Base-by-base conservation (phyloP, 352 stramenopile species). In the Pythium folliculosum region DNA sequence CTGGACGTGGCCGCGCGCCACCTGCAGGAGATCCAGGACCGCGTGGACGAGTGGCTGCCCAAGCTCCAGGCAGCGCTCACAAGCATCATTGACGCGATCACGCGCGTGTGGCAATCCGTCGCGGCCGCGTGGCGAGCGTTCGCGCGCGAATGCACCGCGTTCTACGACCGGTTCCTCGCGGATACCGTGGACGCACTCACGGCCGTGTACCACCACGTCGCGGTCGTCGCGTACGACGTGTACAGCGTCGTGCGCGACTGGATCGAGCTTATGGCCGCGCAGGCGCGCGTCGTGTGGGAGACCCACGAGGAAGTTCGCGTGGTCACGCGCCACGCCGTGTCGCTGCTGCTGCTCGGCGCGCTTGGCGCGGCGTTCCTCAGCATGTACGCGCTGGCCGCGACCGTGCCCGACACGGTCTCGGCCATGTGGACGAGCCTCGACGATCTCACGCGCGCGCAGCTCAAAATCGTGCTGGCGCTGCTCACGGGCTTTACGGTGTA, bases 271-370 rank as follows among this genome's bases (percentile, higher is more conserved):
- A 45, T 68, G 17, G 53, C 59, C 9, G 53, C 21, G 23, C 19
- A 65, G 13, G 60, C 17, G 1, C 52, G 37, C 2, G 48, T 63
- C n/a, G 3, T 83, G 7, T 79, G 73, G 68, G 16, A 55, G 17
- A 80, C 71, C 27, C 70, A 79, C 40, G 72, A 82, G 40, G 74
- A 79, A 44, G 45, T 82, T 16, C 76, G 72, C 25, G 52, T 84
- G 8, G 52, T 79, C 4, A 54, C 65, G 2, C 69, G 58, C 13
- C 77, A 86, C 35, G 19, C 69, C 4, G 47, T 68, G n/a, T 70
- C 71, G 0, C 19, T 75, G 3, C 5, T 51, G 16, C 27, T 80
- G 23, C 62, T 86, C 1, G 27, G 47, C 48, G 22, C 60, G 16
- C 54, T 70, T 5, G 76, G 54, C 2, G 65, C 66, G 5, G 32